Evolutionary conservation across 441 rosid species (phyloP).

Genomic region (Lepidium campestre): DNA sequence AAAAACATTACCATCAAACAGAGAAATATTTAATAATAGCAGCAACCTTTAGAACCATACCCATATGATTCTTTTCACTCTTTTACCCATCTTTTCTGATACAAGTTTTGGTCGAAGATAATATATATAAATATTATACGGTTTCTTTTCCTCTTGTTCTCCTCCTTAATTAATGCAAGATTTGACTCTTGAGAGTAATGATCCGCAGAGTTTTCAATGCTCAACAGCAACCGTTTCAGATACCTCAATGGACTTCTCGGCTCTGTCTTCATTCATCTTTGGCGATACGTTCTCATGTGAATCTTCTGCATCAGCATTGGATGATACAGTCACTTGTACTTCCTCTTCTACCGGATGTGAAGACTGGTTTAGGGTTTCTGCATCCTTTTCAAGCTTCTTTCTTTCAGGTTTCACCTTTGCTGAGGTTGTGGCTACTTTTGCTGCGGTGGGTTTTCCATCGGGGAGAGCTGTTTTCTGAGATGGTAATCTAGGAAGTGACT

Average conservation of each 20-base stretch:
- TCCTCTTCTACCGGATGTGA: constrained; percentile 24
- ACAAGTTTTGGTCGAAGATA: constrained; percentile 23
- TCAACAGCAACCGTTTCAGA: constrained; percentile 21
- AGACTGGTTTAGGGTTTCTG: constrained; percentile 14
- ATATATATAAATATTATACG: constrained; percentile 20
- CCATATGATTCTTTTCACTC: constrained; percentile 24
- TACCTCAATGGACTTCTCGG: constrained; percentile 1
- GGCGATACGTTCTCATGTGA: constrained; percentile 19
- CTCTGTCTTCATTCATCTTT: constrained; percentile 20
- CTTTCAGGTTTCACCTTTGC: constrained; percentile 35
- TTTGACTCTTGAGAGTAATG: constrained; percentile 14
- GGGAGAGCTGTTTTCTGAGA: constrained; percentile 63
- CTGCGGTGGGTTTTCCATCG: constrained; percentile 21
- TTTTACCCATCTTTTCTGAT: constrained; percentile 20
- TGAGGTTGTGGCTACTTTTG: constrained; percentile 5
- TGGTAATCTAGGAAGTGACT: constrained; percentile 90
- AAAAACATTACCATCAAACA: constrained; percentile 27
- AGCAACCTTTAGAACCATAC: constrained; percentile 24
- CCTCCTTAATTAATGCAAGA: constrained; percentile 24
- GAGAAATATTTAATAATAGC: constrained; percentile 11
- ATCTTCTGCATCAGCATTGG: constrained; percentile 24
- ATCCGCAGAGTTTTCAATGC: constrained; percentile 9
- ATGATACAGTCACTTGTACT: constrained; percentile 9
- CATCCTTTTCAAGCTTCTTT: constrained; percentile 30
- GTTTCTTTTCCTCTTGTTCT: constrained; percentile 15